Evolutionary conservation across 2,329 filamentous ascomycete genomes (phyloP), one percentile per base, ranked within the genome.

Genomic region (Pseudogymnoascus sp.): DNA sequence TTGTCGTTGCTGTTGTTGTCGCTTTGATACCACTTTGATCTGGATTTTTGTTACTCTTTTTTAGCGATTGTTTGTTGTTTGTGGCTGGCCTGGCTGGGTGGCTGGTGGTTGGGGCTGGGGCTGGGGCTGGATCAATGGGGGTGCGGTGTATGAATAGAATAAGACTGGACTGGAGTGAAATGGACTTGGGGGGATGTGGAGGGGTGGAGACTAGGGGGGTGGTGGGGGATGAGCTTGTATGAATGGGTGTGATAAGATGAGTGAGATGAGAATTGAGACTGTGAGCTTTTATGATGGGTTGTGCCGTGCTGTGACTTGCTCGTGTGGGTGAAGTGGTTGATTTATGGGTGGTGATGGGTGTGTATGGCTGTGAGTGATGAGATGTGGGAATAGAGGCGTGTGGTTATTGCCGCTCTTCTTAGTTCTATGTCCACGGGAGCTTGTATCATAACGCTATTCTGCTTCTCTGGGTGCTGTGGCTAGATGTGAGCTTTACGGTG

Each of bases 1-100:
- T 45, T 45, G 40, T 42, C 6, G 21, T n/a, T 12, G 21, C n/a
- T 7, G 40, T 45, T n/a, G 40, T 45, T 45, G 40, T 45, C 40
- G 40, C n/a, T 45, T 45, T 45, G 40, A 45, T 45, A 45, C 40
- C 40, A 45, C 40, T 45, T 45, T 45, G 40, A 45, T 45, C 40
- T 45, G 40, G 40, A 45, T 45, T 45, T 45, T 45, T 45, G 40
- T 27, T 45, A 27, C n/a, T n/a, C 6, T 27, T 45, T 45, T 45
- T 45, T 27, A 45, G 40, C 40, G 40, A 45, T 45, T 8, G 40
- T n/a, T n/a, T 36, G 35, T 39, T 45, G 25, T 45, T 45, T 6
- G 7, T 18, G n/a, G 18, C n/a, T n/a, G n/a, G n/a, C n/a, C n/a
- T 12, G 36, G 21, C 21, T 27, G 21, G 40, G 10, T 27, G 40